Conservation (phyloP, 1,284 basidiomycete species). For the Veloporphyrellus conicus region DNA sequence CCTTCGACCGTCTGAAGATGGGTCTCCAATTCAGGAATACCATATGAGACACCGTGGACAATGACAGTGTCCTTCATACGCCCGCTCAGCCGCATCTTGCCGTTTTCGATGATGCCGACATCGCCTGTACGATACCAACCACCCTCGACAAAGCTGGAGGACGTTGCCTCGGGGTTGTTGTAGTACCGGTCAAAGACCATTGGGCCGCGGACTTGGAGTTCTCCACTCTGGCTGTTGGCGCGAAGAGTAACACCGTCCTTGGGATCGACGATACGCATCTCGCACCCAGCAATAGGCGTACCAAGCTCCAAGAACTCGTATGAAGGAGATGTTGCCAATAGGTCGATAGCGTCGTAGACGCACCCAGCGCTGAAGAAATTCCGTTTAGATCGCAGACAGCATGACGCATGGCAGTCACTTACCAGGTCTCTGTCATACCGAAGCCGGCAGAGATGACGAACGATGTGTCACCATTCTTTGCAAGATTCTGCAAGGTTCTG, state of each 20-base stretch:
- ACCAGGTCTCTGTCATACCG: conserved; percentile 46
- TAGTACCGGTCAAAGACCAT: conserved; percentile 41
- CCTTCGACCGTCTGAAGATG: conserved; percentile 41
- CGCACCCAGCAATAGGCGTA: conserved; percentile 21
- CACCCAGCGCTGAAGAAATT: conserved; percentile 34
- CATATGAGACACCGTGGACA: conserved; percentile 45
- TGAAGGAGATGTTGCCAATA: conserved; percentile 14
- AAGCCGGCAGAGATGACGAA: conserved; percentile 40
- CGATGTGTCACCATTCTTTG: conserved; percentile 25
- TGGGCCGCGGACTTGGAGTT: conserved; percentile 39
- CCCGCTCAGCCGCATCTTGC: conserved; percentile 39
- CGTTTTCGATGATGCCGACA: conserved; percentile 36
- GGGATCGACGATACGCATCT: conserved; percentile 35
- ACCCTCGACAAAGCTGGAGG: conserved; percentile 37
- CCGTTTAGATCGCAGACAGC: background rate
- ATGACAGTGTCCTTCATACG: conserved; percentile 45
- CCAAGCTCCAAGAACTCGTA: conserved; percentile 33
- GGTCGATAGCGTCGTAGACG: conserved; percentile 33
- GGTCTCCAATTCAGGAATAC: conserved; percentile 40
- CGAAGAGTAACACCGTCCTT: conserved; percentile 29
- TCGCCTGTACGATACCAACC: conserved; percentile 47
- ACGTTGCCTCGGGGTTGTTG: conserved; percentile 39
- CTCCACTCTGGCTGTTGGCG: conserved; percentile 31
- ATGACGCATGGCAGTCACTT: background rate
- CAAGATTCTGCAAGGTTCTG: conserved; percentile 32